A percentile compares a stretch with the other conserved stretches of the same genome.
Evolutionary conservation across 169 alveolate species (phyloP).

Genomic region (Plasmodium yoelii): DNA sequence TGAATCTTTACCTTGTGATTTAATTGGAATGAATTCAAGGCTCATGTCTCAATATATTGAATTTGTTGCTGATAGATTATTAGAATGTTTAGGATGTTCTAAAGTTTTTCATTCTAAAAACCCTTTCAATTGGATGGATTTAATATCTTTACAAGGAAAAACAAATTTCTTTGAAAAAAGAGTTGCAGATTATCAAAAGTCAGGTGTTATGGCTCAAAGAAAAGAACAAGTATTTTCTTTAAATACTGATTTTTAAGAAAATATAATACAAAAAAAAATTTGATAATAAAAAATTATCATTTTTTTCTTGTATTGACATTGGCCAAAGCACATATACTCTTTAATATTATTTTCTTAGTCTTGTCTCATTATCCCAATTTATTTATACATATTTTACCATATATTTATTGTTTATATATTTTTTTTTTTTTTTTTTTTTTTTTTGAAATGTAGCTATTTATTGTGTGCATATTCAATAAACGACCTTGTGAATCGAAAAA

Average conservation of each 20-base stretch:
- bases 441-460: not conserved
- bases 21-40: conserved; percentile 98
- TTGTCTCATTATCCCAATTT: too few relatives aligned
- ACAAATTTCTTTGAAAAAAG: conserved; percentile 99
- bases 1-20: conserved; percentile 97
- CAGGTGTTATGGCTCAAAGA: conserved; percentile 94
- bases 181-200: conserved; percentile 98
- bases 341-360: too few relatives aligned
- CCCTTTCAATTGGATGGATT: conserved; percentile 99
- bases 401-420: not conserved
- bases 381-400: too few relatives aligned
- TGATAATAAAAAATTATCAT: too few relatives aligned
- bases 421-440: not conserved
- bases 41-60: conserved; percentile 97
- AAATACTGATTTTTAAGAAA: conserved; percentile 79
- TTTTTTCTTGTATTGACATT: too few relatives aligned
- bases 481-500: not conserved
- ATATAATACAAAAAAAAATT: too few relatives aligned
- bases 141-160: conserved; percentile 98
- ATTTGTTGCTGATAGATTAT: conserved; percentile 98
- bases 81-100: conserved; percentile 93
- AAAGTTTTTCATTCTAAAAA: conserved; percentile 93
- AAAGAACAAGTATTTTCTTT: conserved; percentile 82
- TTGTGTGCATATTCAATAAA: not conserved
- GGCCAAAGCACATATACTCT: too few relatives aligned